These are phyloP conservation scores for Penicillium polonicum DNA, from an alignment of 2,329 filamentous ascomycete species.

Conservation along the genomic window DNA sequence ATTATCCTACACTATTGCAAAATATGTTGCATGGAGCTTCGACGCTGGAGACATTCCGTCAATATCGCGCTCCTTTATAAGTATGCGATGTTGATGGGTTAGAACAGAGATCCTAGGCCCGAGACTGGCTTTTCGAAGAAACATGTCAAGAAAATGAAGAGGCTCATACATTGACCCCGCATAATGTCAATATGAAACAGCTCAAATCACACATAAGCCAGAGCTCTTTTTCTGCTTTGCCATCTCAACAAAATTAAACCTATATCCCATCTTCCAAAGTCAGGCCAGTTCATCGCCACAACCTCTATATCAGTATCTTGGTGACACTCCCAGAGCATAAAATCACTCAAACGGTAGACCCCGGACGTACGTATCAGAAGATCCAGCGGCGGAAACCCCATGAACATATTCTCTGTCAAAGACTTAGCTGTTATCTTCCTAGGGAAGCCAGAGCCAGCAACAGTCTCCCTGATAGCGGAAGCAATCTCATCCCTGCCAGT, in stretches of 20 bases:
- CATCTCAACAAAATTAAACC: not conserved
- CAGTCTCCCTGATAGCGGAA: not conserved
- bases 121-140: not conserved
- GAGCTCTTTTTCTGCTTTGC: not conserved
- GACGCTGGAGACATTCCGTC: not conserved
- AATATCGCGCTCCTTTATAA: not conserved
- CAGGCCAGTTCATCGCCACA: not conserved
- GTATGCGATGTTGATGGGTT: not conserved
- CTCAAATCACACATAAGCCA: not conserved
- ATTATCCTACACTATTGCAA: conserved; percentile 40
- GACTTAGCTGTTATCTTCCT: not conserved
- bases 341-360: not conserved
- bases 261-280: not conserved
- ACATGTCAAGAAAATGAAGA: not conserved
- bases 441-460: not conserved
- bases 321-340: conserved; percentile 5
- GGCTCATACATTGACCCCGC: not conserved
- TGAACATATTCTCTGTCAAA: not conserved
- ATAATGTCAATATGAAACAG: not conserved
- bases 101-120: not conserved
- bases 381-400: not conserved
- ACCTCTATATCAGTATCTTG: conserved; percentile 1
- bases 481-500: not conserved
- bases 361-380: not conserved
- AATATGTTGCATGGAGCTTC: conserved; percentile 32